Conservation (phyloP, 768 basidiomycete genomes). For the Naematelia encephala region DNA sequence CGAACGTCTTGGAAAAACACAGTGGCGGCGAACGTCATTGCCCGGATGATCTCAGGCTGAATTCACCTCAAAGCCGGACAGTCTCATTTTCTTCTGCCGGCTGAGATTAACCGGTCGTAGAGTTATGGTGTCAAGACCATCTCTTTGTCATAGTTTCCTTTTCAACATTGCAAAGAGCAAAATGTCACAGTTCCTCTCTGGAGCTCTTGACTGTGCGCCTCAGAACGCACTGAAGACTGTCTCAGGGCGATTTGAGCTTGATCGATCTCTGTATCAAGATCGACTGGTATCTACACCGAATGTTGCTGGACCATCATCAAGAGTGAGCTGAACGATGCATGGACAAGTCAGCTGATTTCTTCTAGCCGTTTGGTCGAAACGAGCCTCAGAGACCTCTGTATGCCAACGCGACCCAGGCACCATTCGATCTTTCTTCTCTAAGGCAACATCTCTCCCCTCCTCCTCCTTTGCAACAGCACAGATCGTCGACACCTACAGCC, state of each 20-base stretch:
- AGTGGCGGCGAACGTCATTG: neutral
- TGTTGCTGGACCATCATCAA: slow-evolving; percentile 31
- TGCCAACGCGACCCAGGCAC: slow-evolving; percentile 7
- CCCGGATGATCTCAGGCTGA: neutral
- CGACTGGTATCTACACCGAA: slow-evolving; percentile 29
- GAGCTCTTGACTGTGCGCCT: slow-evolving; percentile 39
- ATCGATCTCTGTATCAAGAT: slow-evolving; percentile 35
- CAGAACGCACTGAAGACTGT: slow-evolving; percentile 36
- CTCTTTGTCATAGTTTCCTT: neutral
- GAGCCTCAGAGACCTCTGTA: neutral
- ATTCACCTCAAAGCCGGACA: neutral
- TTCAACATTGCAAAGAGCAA: neutral
- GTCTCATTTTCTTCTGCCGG: neutral
- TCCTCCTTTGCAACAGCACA: neutral
- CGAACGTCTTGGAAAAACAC: neutral
- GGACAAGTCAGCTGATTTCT: too few relatives aligned
- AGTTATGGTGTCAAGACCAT: neutral
- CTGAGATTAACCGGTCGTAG: neutral
- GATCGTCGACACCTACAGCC: neutral
- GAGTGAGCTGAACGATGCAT: too few relatives aligned
- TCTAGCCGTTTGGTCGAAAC: too few relatives aligned
- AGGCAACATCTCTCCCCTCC: slow-evolving; percentile 27
- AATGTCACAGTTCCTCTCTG: slow-evolving; percentile 37
- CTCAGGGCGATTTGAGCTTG: slow-evolving; percentile 29
- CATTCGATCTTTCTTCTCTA: slow-evolving; percentile 37